Percentiles rank a stretch among this genome's conserved stretches.
phyloP scores from a whole-genome alignment of 2,329 filamentous ascomycete genomes.

The Dactylella cylindrospora region DNA sequence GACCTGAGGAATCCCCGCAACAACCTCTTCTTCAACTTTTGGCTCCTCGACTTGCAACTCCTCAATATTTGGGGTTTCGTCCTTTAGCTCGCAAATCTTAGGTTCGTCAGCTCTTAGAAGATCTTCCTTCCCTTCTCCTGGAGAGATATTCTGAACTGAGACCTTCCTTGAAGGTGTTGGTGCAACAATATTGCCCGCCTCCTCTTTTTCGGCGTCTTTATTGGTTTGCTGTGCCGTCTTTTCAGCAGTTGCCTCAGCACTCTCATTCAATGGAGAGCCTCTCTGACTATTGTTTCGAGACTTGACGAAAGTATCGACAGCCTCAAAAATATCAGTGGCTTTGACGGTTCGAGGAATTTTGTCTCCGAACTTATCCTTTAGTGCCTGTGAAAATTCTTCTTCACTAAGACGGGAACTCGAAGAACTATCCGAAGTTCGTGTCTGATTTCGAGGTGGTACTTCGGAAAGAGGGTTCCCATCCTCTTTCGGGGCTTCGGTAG shows the following conservation, averaged over 20 bases:
- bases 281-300: conserved; percentile 28
- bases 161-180: conserved; percentile 36
- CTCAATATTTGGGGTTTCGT: too few species aligned
- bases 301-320: conserved; percentile 30
- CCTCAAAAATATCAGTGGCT: conserved; percentile 28
- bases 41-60: not conserved
- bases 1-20: not conserved
- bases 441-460: conserved; percentile 10
- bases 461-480: too few species aligned
- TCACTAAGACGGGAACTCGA: conserved; percentile 29
- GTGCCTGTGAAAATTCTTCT: conserved; percentile 35
- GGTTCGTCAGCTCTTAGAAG: not conserved
- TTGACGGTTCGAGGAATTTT: conserved; percentile 35
- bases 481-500: too few species aligned
- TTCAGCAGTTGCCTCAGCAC: not conserved
- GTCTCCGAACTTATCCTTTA: conserved; percentile 29
- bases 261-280: conserved; percentile 17
- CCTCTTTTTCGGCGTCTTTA: not conserved
- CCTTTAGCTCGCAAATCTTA: not conserved
- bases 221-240: not conserved
- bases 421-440: conserved; percentile 32
- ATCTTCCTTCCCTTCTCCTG: not conserved
- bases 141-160: conserved; percentile 14
- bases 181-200: conserved; percentile 33
- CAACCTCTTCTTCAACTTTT: too few species aligned